Base-by-base conservation (phyloP, 2,329 filamentous ascomycete species). In the Aspergillus latus region DNA sequence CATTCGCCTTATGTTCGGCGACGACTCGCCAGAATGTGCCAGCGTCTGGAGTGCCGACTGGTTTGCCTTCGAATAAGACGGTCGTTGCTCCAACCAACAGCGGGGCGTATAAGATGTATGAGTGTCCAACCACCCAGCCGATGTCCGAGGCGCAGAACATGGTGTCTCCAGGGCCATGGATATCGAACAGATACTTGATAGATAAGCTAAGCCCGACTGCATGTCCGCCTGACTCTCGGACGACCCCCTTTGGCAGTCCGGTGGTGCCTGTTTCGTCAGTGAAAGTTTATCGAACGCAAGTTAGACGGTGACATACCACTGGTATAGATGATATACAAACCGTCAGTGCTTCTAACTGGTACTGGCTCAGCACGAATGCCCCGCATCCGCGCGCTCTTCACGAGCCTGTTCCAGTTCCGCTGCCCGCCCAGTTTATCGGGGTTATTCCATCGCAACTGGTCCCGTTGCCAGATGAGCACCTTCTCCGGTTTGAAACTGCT, bases 61-160 rank as follows among this genome's bases (percentile, higher is more conserved):
- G 92, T 64, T 97, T 97, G n/a, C 92, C 93, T 75, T 97, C 92
- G 71, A 92, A 97, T 0, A 97, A 79, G 1, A 97, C 84, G 0
- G 91, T 96, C 1, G 92, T 87, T 1, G 92, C 92, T 4, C 92
- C 92, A 0, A 88, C 85, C 1, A 97, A 82, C 5, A 97, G 82
- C 10, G 92, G 92, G 3, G 85, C 92, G 68, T 97, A 97, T 10
- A 96, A 79, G 60, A 96, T 96, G 70, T 94, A 97, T 4, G 86
- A 88, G 69, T 92, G 86, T 2, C 90, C 90, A 0, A 94, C 90
- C 0, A 92, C 90, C 93, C 92, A 97, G 32, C 92, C 93, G 55
- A 97, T 93, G 68, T 97, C 92, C 10, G 87, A 90, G 1, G 88
- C 88, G 5, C 86, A 89, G 70, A 90, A 87, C 72, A 88, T 84